Evolutionary conservation across 2,329 filamentous ascomycete species (phyloP).

Genomic region (Plectosphaerella plurivora): DNA sequence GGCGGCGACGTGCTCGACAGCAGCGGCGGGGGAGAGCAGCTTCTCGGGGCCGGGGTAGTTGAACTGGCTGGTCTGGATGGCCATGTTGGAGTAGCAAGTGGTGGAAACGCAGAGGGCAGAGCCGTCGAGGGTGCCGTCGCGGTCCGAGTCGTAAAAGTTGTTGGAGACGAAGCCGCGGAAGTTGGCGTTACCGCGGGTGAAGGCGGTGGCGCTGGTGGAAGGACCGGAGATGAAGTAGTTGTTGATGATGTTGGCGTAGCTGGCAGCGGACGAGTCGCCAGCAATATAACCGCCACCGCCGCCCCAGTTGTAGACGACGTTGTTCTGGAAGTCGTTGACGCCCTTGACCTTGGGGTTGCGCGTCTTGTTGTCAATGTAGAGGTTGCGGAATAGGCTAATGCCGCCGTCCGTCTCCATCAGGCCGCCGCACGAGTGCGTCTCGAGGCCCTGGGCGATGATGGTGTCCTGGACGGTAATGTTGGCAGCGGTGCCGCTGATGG

Average conservation of each 20-base stretch:
- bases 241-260: conserved; percentile 46
- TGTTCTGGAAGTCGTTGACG: conserved; percentile 48
- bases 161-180: conserved; percentile 47
- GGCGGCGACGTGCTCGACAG: conserved; percentile 32
- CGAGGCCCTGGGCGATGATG: conserved; percentile 49
- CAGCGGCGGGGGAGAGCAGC: conserved; percentile 31
- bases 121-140: conserved; percentile 44
- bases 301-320: conserved; percentile 53
- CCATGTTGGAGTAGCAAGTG: conserved; percentile 42
- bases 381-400: conserved; percentile 46
- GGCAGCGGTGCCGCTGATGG: conserved; percentile 39
- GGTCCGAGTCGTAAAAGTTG: conserved; percentile 48
- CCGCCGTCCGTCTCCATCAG: conserved; percentile 46
- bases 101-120: conserved; percentile 33
- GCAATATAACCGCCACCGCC: conserved; percentile 50
- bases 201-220: conserved; percentile 41
- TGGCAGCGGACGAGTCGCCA: conserved; percentile 40
- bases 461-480: conserved; percentile 49
- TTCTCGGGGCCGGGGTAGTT: conserved; percentile 36
- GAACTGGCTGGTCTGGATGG: conserved; percentile 32
- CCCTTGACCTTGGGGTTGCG: conserved; percentile 54
- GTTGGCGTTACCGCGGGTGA: conserved; percentile 49
- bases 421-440: conserved; percentile 48
- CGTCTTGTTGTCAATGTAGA: conserved; percentile 55
- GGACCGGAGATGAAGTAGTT: conserved; percentile 56